These are phyloP conservation scores for Ajuga chamaepitys DNA, from an alignment of 257 asterid genomes.

Conservation along the genomic window DNA sequence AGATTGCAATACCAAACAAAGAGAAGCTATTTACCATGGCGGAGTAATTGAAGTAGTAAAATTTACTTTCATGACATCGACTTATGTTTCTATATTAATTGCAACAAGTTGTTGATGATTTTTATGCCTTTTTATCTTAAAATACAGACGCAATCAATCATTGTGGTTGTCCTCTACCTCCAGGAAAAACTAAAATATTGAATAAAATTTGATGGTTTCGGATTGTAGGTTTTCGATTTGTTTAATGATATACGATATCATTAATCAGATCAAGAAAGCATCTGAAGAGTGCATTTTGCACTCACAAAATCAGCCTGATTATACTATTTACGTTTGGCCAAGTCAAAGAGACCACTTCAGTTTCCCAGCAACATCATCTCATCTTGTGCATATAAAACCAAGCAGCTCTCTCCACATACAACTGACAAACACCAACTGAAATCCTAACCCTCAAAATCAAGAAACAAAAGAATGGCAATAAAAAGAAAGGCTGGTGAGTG, in stretches of 20 bases:
- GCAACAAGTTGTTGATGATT: constrained; percentile 14
- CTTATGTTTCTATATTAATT: constrained; percentile 7
- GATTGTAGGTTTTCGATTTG: neutral
- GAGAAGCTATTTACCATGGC: constrained; percentile 9
- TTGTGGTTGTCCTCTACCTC: neutral
- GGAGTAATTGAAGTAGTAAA: constrained; percentile 1
- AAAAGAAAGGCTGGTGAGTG: constrained; percentile 45
- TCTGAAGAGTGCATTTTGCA: neutral
- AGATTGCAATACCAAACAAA: neutral
- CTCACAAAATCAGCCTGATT: neutral
- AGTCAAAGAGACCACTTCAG: constrained; percentile 28
- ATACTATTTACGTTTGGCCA: constrained; percentile 12
- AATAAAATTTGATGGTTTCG: neutral
- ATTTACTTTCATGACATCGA: neutral
- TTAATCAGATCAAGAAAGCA: neutral
- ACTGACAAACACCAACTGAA: neutral
- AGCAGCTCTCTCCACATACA: constrained; percentile 14
- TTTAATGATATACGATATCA: neutral
- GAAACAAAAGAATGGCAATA: constrained; percentile 37
- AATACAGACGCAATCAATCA: neutral
- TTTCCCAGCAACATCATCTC: constrained; percentile 13
- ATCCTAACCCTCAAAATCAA: neutral
- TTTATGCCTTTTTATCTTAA: neutral
- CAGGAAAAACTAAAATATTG: neutral
- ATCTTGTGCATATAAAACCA: constrained; percentile 16